phyloP scores from a whole-genome alignment of 2,329 filamentous ascomycete species.

The Nemania serpens region DNA sequence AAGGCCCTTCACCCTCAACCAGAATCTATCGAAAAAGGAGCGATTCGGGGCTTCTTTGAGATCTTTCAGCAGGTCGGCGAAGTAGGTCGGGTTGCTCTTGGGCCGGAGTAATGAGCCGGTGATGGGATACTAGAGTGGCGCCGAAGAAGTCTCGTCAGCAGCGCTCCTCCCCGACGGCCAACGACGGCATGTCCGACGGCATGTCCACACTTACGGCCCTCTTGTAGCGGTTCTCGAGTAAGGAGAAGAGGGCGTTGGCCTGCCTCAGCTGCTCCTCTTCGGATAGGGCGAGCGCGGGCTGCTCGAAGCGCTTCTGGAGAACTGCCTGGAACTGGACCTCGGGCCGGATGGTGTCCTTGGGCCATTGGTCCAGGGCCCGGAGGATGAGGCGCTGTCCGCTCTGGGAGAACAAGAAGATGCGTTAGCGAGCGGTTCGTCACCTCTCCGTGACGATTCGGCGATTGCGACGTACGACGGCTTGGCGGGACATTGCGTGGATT shows the following conservation, averaged over 20 bases:
- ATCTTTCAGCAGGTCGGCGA: slow-evolving; percentile 63
- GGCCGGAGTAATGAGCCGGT: slow-evolving; percentile 60
- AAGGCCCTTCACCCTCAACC: slow-evolving; percentile 62
- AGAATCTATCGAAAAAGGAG: slow-evolving; percentile 56
- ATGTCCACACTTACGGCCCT: slow-evolving; percentile 58
- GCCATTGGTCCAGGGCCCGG: slow-evolving; percentile 62
- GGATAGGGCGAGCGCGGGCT: slow-evolving; percentile 34
- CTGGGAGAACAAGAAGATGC: slow-evolving; percentile 37
- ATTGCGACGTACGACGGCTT: slow-evolving; percentile 34
- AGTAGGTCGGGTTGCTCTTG: slow-evolving; percentile 68
- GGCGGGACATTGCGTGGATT: slow-evolving; percentile 30
- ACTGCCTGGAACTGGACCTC: slow-evolving; percentile 65
- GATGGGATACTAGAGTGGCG: slow-evolving; percentile 48
- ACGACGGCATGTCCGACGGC: no score
- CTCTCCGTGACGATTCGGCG: no score
- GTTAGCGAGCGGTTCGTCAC: no score
- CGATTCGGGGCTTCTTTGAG: slow-evolving; percentile 66
- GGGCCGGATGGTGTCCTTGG: slow-evolving; percentile 65
- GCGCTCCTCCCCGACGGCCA: background rate
- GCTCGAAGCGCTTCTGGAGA: slow-evolving; percentile 52
- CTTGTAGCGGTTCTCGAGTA: slow-evolving; percentile 64
- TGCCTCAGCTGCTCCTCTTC: slow-evolving; percentile 60
- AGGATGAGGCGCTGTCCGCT: slow-evolving; percentile 53
- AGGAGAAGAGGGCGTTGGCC: slow-evolving; percentile 62
- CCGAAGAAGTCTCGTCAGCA: slow-evolving; percentile 3